phyloP scores from a whole-genome alignment of 1,139 yeast species.

The Lodderomyces metapsilosis region DNA sequence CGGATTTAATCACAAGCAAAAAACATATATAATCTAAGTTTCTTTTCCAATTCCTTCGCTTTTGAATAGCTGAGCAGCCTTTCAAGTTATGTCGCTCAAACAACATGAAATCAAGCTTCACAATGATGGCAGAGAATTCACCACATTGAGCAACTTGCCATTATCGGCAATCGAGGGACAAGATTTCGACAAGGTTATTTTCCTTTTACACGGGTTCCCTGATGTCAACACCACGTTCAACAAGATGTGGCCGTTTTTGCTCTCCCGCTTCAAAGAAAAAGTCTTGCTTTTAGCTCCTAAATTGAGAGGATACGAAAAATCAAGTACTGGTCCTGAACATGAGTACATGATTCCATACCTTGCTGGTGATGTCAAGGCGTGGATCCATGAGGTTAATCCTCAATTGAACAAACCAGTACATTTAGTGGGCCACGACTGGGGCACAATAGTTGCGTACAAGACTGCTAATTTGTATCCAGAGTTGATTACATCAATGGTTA shows the following conservation, averaged over 20 bases:
- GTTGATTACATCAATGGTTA: slow-evolving; percentile 32
- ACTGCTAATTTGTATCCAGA: slow-evolving; percentile 39
- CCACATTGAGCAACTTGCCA: slow-evolving; percentile 25
- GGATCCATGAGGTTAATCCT: slow-evolving; percentile 26
- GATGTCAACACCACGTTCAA: slow-evolving; percentile 35
- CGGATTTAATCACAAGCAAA: too few species aligned
- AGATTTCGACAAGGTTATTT: slow-evolving; percentile 26
- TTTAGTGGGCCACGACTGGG: slow-evolving; percentile 50
- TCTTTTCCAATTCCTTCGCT: too few species aligned
- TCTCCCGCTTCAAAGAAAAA: slow-evolving; percentile 14
- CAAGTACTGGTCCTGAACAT: slow-evolving; percentile 28
- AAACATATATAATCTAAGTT: too few species aligned
- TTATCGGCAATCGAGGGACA: slow-evolving; percentile 18
- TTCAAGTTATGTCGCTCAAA: slow-evolving; percentile 3
- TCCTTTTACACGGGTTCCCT: slow-evolving; percentile 46
- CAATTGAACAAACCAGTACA: slow-evolving; percentile 31
- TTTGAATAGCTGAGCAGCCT: too few species aligned
- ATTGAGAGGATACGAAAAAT: slow-evolving; percentile 42
- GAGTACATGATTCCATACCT: slow-evolving; percentile 30
- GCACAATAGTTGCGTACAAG: slow-evolving; percentile 39
- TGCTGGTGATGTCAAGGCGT: slow-evolving; percentile 36
- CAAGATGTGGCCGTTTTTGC: slow-evolving; percentile 24
- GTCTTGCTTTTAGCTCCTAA: slow-evolving; percentile 36
- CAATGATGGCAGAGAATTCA: slow-evolving; percentile 24
- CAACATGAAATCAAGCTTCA: slow-evolving; percentile 18